Evolutionary conservation across 2,329 filamentous ascomycete genomes (phyloP).

Genomic region (Penicillium sp.): DNA sequence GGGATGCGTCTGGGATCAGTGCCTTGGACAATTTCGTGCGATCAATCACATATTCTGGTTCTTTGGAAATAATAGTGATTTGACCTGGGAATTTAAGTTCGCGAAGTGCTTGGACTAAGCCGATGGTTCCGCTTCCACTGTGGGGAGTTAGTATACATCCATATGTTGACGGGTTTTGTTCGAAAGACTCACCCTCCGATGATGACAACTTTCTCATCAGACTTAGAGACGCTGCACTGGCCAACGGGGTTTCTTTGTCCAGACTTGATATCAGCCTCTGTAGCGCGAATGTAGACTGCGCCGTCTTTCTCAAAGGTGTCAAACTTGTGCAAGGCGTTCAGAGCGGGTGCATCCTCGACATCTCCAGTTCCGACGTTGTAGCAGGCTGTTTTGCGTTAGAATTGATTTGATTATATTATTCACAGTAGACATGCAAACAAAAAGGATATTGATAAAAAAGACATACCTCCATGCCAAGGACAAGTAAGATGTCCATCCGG

Average conservation of each 20-base stretch:
- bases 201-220: constrained; percentile 66
- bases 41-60: constrained; percentile 86
- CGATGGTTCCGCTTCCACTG: constrained; percentile 79
- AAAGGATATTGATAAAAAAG: not conserved
- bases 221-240: constrained; percentile 62
- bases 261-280: constrained; percentile 74
- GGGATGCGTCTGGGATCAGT: constrained; percentile 75
- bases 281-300: constrained; percentile 78
- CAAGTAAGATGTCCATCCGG: constrained; percentile 82
- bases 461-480: constrained; percentile 89
- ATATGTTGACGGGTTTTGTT: no score
- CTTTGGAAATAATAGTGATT: constrained; percentile 80
- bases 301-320: constrained; percentile 78
- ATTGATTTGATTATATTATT: not conserved
- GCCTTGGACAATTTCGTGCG: constrained; percentile 95
- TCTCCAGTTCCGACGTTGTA: constrained; percentile 89
- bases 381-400: constrained; percentile 65
- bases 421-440: no score
- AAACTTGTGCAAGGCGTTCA: constrained; percentile 83
- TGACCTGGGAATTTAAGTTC: constrained; percentile 76
- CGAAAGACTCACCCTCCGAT: constrained; percentile 64
- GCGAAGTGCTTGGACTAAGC: constrained; percentile 77
- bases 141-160: not conserved
- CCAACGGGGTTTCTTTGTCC: constrained; percentile 73
- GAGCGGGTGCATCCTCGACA: constrained; percentile 89